These are phyloP conservation scores for Trypanosoma brucei DNA, from an alignment of 208 protist species.

Conservation along the genomic window DNA sequence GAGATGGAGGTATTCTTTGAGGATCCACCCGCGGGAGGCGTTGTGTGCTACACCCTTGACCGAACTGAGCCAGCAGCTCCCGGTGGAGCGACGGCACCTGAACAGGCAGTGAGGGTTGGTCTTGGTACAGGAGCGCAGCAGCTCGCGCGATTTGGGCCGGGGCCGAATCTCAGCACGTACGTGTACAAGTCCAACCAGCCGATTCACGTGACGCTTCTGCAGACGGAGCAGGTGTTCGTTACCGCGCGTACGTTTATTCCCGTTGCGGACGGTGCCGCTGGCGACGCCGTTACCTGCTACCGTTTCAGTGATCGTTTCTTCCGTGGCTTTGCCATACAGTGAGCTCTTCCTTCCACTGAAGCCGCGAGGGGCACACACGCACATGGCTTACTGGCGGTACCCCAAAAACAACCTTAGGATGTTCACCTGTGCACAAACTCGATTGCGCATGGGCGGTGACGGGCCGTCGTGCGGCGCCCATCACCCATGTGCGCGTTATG, in stretches of 20 bases:
- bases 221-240: slow-evolving; percentile 48
- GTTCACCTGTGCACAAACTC: too few relatives aligned
- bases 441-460: too few relatives aligned
- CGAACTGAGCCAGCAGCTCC: slow-evolving; percentile 54
- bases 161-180: slow-evolving; percentile 38
- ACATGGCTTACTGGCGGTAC: too few relatives aligned
- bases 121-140: slow-evolving; percentile 1
- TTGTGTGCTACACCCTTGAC: slow-evolving; percentile 80
- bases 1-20: slow-evolving; percentile 76
- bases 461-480: too few relatives aligned
- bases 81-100: slow-evolving; percentile 50
- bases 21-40: slow-evolving; percentile 48
- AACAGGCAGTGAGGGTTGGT: slow-evolving; percentile 16
- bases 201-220: slow-evolving; percentile 63
- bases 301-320: slow-evolving; percentile 67
- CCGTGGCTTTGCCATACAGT: slow-evolving; percentile 45
- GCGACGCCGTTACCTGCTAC: slow-evolving; percentile 49
- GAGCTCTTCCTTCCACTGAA: background rate
- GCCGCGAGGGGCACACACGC: too few relatives aligned
- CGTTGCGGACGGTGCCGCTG: slow-evolving; percentile 36
- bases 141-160: background rate
- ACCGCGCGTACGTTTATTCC: slow-evolving; percentile 76
- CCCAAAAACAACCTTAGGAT: too few relatives aligned
- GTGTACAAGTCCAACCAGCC: slow-evolving; percentile 48
- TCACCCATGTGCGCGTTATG: too few relatives aligned